A percentile compares a stretch with the other conserved stretches of the same genome.
Conservation (phyloP, 441 rosid genomes). For the Gossypium aridum region DNA sequence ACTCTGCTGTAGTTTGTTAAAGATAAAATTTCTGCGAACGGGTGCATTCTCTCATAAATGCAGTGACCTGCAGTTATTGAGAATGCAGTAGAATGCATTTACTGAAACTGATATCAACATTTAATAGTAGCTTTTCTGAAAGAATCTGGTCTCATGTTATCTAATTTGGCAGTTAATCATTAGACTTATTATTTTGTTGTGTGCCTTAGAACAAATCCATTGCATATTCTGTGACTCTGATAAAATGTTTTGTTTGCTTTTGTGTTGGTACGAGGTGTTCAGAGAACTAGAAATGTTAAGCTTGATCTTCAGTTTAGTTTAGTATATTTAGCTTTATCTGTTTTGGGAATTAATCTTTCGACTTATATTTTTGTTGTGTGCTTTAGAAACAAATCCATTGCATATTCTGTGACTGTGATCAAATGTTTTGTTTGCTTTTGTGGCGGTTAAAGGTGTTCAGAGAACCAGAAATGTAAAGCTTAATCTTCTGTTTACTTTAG, state of each 20-base stretch:
- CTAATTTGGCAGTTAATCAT: not conserved
- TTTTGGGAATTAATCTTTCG: not conserved
- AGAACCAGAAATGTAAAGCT: not conserved
- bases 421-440: not conserved
- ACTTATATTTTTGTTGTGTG: not conserved
- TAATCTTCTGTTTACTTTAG: not conserved
- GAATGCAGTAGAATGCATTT: not conserved
- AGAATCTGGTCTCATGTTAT: not conserved
- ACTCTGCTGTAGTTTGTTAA: not conserved
- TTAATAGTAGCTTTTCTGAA: not conserved
- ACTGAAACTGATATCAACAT: not conserved
- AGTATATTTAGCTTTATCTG: too few species aligned
- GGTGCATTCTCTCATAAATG: not conserved
- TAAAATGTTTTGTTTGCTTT: not conserved
- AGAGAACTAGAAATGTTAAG: not conserved
- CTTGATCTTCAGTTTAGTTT: not conserved
- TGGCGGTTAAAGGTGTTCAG: not conserved
- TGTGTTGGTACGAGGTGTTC: not conserved
- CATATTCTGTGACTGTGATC: not conserved
- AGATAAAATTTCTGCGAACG: not conserved
- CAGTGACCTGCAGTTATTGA: not conserved
- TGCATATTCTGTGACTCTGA: not conserved
- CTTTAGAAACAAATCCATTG: slow-evolving; percentile 2
- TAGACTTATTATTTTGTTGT: slow-evolving; percentile 5
- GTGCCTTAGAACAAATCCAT: not conserved